Percentiles rank a stretch among this genome's conserved stretches.
Evolutionary conservation across 305 asterid species (phyloP).

Genomic region (Solanum aculeatissimum): DNA sequence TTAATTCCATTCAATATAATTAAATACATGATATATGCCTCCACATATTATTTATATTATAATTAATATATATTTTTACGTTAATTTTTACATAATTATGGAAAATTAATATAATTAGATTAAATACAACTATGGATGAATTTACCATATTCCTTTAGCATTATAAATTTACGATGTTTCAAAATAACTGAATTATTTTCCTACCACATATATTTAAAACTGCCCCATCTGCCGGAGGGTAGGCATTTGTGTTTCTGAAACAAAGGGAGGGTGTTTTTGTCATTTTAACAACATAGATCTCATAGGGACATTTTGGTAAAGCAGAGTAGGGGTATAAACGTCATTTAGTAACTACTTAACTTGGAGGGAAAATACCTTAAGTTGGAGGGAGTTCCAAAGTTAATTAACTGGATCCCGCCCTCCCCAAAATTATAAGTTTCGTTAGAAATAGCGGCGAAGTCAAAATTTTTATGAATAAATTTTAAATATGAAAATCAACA

Average conservation of each 20-base stretch:
- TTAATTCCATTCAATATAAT: too few relatives aligned
- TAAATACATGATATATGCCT: too few relatives aligned
- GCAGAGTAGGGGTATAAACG: neutral
- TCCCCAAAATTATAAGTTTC: neutral
- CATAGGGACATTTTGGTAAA: slow-evolving; percentile 3
- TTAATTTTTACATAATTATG: too few relatives aligned
- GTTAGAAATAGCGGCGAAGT: neutral
- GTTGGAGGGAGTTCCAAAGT: slow-evolving; percentile 7
- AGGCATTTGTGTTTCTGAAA: neutral
- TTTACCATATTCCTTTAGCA: too few relatives aligned
- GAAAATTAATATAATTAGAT: too few relatives aligned
- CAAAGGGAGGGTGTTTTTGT: neutral
- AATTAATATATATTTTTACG: too few relatives aligned
- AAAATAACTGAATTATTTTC: neutral
- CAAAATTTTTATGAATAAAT: rapidly evolving
- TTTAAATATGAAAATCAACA: neutral
- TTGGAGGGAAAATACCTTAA: neutral
- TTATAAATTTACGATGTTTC: neutral
- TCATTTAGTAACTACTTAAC: slow-evolving; percentile 4
- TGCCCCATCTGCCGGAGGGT: neutral
- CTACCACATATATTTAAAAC: neutral
- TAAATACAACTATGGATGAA: too few relatives aligned
- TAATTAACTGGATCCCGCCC: neutral
- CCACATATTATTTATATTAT: too few relatives aligned
- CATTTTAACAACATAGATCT: neutral